Evolutionary conservation across 345 rosid species (phyloP).

Genomic region (Aquilaria yunnanensis): DNA sequence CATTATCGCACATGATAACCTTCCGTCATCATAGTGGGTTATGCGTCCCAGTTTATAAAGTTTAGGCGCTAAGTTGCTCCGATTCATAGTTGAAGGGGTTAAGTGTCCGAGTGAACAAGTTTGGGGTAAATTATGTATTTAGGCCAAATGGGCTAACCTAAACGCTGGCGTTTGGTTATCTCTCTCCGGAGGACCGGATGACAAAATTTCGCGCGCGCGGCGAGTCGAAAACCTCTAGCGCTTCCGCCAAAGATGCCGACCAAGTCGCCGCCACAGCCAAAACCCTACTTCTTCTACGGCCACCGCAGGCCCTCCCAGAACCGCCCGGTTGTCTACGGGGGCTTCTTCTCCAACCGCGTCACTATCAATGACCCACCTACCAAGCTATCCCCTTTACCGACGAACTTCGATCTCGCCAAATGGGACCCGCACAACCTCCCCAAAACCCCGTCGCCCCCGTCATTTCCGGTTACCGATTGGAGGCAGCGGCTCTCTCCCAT

Average conservation of each 20-base stretch:
- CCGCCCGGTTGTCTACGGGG: conserved; percentile 76
- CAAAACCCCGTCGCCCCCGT: conserved; percentile 15
- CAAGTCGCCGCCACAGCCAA: conserved; percentile 20
- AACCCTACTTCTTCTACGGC: conserved; percentile 74
- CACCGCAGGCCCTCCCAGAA: conserved; percentile 82
- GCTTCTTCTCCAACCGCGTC: conserved; percentile 72
- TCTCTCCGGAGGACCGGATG: too few species aligned
- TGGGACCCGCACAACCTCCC: conserved; percentile 60
- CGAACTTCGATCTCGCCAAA: conserved; percentile 48
- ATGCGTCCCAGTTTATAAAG: too few species aligned
- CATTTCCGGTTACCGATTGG: conserved; percentile 25
- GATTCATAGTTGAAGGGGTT: too few species aligned
- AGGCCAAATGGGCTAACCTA: too few species aligned
- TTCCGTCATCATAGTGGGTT: too few species aligned
- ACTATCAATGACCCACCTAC: conserved; percentile 18
- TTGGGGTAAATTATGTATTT: too few species aligned
- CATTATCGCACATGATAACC: too few species aligned
- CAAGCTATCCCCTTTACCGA: conserved; percentile 13
- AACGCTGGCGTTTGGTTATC: too few species aligned
- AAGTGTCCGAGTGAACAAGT: too few species aligned
- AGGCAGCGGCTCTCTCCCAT: conserved; percentile 65
- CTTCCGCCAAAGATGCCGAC: conserved; percentile 21
- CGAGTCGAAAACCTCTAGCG: not conserved
- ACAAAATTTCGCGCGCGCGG: not conserved
- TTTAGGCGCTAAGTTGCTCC: too few species aligned